These are phyloP conservation scores for Urostyla sp. DNA, from an alignment of 73 alveolate species.

Conservation along the genomic window DNA sequence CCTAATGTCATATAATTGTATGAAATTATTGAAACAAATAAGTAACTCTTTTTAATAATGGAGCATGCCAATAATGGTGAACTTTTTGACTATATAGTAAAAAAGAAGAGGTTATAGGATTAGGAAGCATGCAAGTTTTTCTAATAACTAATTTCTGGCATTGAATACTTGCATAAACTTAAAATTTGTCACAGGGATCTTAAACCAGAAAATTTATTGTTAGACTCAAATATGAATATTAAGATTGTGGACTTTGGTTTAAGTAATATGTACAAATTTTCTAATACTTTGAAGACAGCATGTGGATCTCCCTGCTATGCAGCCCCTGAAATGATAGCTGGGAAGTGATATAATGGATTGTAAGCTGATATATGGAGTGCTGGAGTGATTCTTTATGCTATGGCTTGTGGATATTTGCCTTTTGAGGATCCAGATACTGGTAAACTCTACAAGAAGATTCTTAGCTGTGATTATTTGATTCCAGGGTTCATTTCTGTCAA, in stretches of 20 bases:
- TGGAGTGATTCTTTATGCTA: constrained; percentile 91
- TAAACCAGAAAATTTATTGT: constrained; percentile 89
- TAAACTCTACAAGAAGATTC: constrained; percentile 83
- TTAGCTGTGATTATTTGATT: constrained; percentile 71
- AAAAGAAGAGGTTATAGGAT: constrained; percentile 65
- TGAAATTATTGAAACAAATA: constrained; percentile 53
- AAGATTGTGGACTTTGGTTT: constrained; percentile 94
- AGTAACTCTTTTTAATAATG: constrained; percentile 75
- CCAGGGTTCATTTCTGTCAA: constrained; percentile 72
- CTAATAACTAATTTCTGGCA: constrained; percentile 88
- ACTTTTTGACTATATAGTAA: constrained; percentile 84
- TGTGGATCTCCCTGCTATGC: constrained; percentile 94
- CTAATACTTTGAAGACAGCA: constrained; percentile 73
- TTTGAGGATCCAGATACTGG: constrained; percentile 92
- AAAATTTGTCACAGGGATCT: constrained; percentile 90
- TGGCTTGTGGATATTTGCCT: constrained; percentile 94
- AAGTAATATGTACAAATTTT: constrained; percentile 65
- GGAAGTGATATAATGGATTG: constrained; percentile 77
- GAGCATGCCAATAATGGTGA: constrained; percentile 89
- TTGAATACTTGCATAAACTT: constrained; percentile 82
- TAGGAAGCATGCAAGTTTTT: constrained; percentile 88
- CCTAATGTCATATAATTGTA: constrained; percentile 75
- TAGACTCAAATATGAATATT: constrained; percentile 77
- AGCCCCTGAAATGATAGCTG: constrained; percentile 92
- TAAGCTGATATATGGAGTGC: constrained; percentile 90